Conservation (phyloP, 2,329 filamentous ascomycete genomes). For the Colletotrichum sp. region DNA sequence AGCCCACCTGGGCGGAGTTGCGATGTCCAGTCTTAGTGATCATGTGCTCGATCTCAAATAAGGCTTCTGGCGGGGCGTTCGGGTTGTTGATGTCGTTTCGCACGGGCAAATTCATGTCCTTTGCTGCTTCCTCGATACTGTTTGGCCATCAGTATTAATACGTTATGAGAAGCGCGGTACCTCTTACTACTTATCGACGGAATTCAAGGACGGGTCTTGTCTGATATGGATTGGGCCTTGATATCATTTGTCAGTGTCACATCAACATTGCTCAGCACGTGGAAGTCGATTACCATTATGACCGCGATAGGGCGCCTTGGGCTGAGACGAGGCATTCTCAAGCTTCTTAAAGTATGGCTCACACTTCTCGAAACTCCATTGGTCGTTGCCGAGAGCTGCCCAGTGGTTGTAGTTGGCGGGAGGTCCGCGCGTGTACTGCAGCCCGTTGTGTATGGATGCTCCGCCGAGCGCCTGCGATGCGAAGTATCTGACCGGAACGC, state of each 20-base stretch:
- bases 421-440: slow-evolving; percentile 33
- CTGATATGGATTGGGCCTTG: slow-evolving; percentile 24
- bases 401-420: slow-evolving; percentile 34
- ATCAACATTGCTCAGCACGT: fast-evolving
- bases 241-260: fast-evolving
- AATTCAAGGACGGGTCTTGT: slow-evolving; percentile 6
- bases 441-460: slow-evolving; percentile 34
- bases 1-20: slow-evolving; percentile 30
- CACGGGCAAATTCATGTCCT: slow-evolving; percentile 29
- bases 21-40: slow-evolving; percentile 28
- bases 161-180: neutral
- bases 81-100: slow-evolving; percentile 32
- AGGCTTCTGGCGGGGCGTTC: slow-evolving; percentile 28
- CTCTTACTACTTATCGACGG: slow-evolving; percentile 22
- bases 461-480: slow-evolving; percentile 36
- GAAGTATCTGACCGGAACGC: slow-evolving; percentile 23
- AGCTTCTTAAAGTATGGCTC: slow-evolving; percentile 35
- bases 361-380: slow-evolving; percentile 38
- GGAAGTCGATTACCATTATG: slow-evolving; percentile 23
- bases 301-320: slow-evolving; percentile 24
- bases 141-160: neutral
- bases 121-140: slow-evolving; percentile 28
- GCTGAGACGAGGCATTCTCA: slow-evolving; percentile 27
- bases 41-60: slow-evolving; percentile 31
- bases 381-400: slow-evolving; percentile 31